Conservation (phyloP, 495 filamentous ascomycete species). For the Annulohypoxylon moriforme region DNA sequence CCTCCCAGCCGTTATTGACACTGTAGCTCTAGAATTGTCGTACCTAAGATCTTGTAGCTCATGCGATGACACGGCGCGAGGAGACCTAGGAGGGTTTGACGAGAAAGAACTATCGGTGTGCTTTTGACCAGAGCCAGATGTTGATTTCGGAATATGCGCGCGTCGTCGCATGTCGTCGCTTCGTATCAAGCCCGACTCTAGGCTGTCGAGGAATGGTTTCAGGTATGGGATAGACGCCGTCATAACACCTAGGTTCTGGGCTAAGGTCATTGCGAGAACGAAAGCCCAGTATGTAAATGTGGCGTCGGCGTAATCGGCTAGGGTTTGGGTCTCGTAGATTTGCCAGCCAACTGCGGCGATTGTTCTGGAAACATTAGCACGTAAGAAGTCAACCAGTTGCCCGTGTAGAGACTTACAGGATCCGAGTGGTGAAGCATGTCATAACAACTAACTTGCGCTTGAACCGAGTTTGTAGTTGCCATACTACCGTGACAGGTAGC, state of each 20-base stretch:
- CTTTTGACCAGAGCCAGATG: background rate
- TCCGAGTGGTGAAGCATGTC: background rate
- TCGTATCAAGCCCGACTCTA: constrained; percentile 58
- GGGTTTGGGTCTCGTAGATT: background rate
- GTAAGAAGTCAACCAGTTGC: background rate
- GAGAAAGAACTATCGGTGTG: background rate
- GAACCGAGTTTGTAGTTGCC: background rate
- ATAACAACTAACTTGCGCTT: background rate
- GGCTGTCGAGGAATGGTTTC: constrained; percentile 60
- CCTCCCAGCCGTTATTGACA: background rate
- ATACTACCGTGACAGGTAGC: background rate
- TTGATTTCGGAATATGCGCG: constrained; percentile 14
- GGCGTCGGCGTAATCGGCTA: background rate
- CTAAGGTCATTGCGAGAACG: background rate
- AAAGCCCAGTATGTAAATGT: background rate
- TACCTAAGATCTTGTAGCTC: background rate
- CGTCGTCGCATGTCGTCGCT: constrained; percentile 51
- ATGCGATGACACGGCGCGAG: background rate
- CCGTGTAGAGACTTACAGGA: background rate
- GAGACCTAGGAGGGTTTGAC: background rate
- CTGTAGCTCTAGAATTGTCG: background rate
- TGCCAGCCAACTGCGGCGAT: background rate
- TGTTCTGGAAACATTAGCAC: background rate
- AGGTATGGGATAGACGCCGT: constrained; percentile 45
- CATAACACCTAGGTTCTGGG: background rate